A percentile compares a stretch with the other conserved stretches of the same genome.
Conservation (phyloP, 305 asterid genomes). For the Solanum aculeatissimum region DNA sequence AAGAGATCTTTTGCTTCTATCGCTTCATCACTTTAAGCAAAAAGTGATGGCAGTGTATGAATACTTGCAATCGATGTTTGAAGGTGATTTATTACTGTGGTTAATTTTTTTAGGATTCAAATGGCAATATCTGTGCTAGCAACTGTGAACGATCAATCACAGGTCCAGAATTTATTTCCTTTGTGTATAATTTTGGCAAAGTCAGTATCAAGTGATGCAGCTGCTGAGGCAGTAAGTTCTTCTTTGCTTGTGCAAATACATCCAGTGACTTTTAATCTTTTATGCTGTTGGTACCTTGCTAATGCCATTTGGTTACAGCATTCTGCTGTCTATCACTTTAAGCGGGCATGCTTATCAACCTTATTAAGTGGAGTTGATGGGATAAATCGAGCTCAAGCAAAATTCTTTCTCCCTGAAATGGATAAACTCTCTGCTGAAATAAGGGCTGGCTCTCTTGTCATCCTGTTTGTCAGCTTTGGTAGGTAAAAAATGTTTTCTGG, state of each 20-base stretch:
- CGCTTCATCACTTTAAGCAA: neutral
- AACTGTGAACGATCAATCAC: slow-evolving; percentile 53
- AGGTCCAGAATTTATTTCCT: slow-evolving; percentile 65
- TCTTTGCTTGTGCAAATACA: neutral
- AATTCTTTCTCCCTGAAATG: slow-evolving; percentile 79
- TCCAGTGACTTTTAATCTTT: neutral
- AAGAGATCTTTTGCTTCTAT: neutral
- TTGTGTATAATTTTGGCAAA: slow-evolving; percentile 78
- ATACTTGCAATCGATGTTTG: neutral
- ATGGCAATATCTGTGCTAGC: slow-evolving; percentile 68
- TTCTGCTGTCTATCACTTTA: slow-evolving; percentile 57
- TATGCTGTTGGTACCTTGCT: neutral
- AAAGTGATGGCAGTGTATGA: neutral
- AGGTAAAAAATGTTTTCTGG: slow-evolving; percentile 18
- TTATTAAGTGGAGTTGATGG: slow-evolving; percentile 51
- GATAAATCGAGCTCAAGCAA: slow-evolving; percentile 46
- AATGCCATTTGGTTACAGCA: slow-evolving; percentile 41
- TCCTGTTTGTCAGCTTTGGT: slow-evolving; percentile 85
- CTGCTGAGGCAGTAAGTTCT: slow-evolving; percentile 43
- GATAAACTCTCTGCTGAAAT: slow-evolving; percentile 66
- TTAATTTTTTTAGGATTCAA: slow-evolving; percentile 39
- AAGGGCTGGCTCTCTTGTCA: slow-evolving; percentile 66
- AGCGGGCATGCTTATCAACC: slow-evolving; percentile 53
- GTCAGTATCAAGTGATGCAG: slow-evolving; percentile 46
- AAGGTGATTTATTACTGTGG: neutral